Evolutionary conservation across 2,329 filamentous ascomycete genomes (phyloP).

Genomic region (Grosmannia serpens): DNA sequence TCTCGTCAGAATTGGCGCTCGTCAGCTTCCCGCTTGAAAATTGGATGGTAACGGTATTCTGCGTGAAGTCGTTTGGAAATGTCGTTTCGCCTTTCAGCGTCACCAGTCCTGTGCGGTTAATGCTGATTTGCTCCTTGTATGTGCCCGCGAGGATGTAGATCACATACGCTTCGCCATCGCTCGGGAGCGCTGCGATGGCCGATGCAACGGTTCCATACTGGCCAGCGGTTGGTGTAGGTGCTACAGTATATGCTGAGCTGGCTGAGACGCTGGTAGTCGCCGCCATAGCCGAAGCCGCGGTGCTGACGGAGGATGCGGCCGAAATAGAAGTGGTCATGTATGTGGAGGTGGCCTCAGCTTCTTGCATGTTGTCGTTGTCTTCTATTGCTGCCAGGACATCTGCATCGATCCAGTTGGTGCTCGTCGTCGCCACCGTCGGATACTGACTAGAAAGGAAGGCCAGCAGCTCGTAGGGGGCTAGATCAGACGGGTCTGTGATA

Average conservation of each 20-base stretch:
- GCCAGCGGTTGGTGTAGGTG: conserved; percentile 20
- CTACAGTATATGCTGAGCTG: conserved; percentile 4
- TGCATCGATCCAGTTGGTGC: conserved; percentile 25
- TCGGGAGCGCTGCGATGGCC: conserved; percentile 30
- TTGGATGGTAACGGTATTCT: conserved; percentile 24
- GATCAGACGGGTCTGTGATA: conserved; percentile 19
- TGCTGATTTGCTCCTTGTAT: conserved; percentile 28
- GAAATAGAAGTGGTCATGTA: conserved; percentile 3
- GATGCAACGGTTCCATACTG: conserved; percentile 29
- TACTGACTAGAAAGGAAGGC: conserved; percentile 24
- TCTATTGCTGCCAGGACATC: conserved; percentile 21
- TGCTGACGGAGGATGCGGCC: background rate
- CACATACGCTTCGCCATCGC: conserved; percentile 25
- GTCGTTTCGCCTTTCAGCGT: conserved; percentile 22
- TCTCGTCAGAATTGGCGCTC: conserved; percentile 26
- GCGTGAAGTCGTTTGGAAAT: conserved; percentile 22
- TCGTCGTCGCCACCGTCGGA: conserved; percentile 20
- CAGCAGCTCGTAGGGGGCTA: conserved; percentile 23
- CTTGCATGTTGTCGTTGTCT: conserved; percentile 10
- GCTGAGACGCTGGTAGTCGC: background rate
- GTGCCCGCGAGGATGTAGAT: conserved; percentile 28
- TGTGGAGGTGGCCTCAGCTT: conserved; percentile 17
- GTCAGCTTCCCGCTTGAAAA: conserved; percentile 27
- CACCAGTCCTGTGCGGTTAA: conserved; percentile 27
- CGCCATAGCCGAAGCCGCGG: background rate